Percentiles rank a stretch among this genome's conserved stretches.
phyloP scores from a whole-genome alignment of 2,329 filamentous ascomycete genomes.

The Aspergillus calidoustus region DNA sequence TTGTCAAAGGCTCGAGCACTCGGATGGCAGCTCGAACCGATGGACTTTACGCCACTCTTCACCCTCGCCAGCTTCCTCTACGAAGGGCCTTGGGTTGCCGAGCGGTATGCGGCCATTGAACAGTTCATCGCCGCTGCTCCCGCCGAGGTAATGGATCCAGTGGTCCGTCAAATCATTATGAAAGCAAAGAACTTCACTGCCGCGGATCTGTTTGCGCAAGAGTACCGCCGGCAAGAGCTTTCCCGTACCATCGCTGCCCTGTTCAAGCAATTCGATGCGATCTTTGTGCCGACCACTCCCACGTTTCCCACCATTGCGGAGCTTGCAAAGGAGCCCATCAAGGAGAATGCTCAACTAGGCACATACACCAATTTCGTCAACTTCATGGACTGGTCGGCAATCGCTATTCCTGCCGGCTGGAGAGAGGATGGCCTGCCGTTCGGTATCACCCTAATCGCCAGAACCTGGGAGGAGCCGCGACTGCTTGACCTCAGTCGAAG shows the following conservation, averaged over 20 bases:
- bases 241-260: not conserved
- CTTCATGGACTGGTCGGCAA: slow-evolving; percentile 11
- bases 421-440: slow-evolving; percentile 6
- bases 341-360: slow-evolving; percentile 7
- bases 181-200: slow-evolving; percentile 3
- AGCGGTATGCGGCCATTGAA: slow-evolving; percentile 13
- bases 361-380: slow-evolving; percentile 15
- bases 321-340: not conserved
- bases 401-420: slow-evolving; percentile 9
- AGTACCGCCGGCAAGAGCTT: slow-evolving; percentile 12
- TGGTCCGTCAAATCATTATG: slow-evolving; percentile 10
- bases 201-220: slow-evolving; percentile 2
- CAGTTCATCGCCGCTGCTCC: not conserved
- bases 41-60: slow-evolving; percentile 10
- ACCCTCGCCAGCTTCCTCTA: slow-evolving; percentile 7
- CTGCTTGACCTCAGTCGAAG: slow-evolving; percentile 5
- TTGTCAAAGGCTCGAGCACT: slow-evolving; percentile 2
- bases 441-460: slow-evolving; percentile 11
- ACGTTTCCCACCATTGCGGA: slow-evolving; percentile 5
- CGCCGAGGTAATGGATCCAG: slow-evolving; percentile 5
- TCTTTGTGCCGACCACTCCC: slow-evolving; percentile 5
- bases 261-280: slow-evolving; percentile 7
- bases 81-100: slow-evolving; percentile 15
- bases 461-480: slow-evolving; percentile 8
- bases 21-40: slow-evolving; percentile 3